Conservation (phyloP, 2,329 filamentous ascomycete species). For the Talaromyces rugulosus region DNA sequence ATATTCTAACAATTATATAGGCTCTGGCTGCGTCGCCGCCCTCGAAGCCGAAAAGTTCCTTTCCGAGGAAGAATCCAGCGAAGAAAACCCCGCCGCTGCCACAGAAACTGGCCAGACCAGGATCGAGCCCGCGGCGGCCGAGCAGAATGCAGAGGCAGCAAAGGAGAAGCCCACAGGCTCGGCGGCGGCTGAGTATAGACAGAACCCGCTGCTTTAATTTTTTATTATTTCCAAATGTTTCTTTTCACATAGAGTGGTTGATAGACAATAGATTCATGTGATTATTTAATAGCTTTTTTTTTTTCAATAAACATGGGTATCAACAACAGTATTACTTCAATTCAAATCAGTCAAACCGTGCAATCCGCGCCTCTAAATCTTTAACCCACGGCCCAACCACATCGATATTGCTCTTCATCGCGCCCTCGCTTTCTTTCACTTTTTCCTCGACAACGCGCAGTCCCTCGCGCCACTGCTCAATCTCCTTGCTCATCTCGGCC, state of each 20-base stretch:
- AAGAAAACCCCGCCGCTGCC: slow-evolving; percentile 35
- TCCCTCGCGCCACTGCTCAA: slow-evolving; percentile 80
- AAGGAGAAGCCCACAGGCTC: slow-evolving; percentile 1
- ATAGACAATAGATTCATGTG: not conserved
- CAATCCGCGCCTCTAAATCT: slow-evolving; percentile 74
- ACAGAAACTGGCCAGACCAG: slow-evolving; percentile 47
- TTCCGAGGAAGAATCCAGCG: slow-evolving; percentile 62
- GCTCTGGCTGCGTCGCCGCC: slow-evolving; percentile 90
- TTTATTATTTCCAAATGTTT: not conserved
- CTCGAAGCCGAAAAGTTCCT: slow-evolving; percentile 94
- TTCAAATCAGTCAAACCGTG: slow-evolving; percentile 44
- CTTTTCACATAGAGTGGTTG: not conserved
- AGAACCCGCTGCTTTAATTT: slow-evolving; percentile 59
- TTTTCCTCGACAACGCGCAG: slow-evolving; percentile 73
- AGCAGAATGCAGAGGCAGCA: slow-evolving; percentile 1
- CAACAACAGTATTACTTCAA: not conserved
- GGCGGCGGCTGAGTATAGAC: slow-evolving; percentile 54
- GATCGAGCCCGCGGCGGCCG: slow-evolving; percentile 18
- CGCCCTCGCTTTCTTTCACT: slow-evolving; percentile 64
- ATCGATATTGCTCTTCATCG: slow-evolving; percentile 74
- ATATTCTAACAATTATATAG: slow-evolving; percentile 40
- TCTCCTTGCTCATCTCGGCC: slow-evolving; percentile 74
- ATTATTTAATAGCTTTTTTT: not conserved
- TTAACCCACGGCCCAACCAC: slow-evolving; percentile 87
- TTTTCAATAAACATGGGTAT: not conserved